phyloP scores from a whole-genome alignment of 495 filamentous ascomycete species.

The Penicillium canescens region DNA sequence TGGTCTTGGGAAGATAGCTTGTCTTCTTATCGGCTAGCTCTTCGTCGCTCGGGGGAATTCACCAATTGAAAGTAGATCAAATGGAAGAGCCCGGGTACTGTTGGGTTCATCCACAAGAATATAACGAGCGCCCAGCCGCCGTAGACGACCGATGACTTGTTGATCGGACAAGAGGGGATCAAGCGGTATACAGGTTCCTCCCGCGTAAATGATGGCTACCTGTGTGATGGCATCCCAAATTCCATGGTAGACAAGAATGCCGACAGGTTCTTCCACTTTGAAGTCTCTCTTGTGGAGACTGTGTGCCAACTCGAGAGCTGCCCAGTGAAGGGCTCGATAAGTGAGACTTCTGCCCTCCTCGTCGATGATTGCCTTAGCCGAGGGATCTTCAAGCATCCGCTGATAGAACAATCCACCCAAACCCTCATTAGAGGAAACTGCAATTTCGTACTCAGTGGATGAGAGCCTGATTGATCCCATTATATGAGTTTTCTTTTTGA shows the following conservation, averaged over 20 bases:
- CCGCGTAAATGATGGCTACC: conserved; percentile 22
- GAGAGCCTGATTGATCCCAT: no score
- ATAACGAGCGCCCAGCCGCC: background rate
- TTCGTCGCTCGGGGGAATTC: no score
- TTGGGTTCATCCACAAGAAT: conserved; percentile 12
- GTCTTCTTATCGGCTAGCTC: no score
- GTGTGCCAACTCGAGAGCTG: background rate
- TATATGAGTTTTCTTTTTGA: no score
- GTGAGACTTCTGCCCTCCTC: background rate
- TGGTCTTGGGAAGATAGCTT: no score
- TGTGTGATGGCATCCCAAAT: conserved; percentile 16
- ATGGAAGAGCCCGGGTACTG: no score
- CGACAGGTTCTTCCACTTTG: conserved; percentile 11
- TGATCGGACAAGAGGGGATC: conserved; percentile 18
- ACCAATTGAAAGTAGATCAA: no score
- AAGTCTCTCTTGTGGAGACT: background rate
- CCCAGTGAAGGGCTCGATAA: conserved; percentile 1
- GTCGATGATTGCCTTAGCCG: background rate
- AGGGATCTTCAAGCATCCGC: background rate
- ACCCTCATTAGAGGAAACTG: background rate
- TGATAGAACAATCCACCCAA: background rate
- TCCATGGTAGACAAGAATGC: conserved; percentile 20
- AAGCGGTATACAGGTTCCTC: conserved; percentile 20
- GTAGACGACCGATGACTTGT: conserved; percentile 9
- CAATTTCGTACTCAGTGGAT: background rate